Conservation (phyloP, 2,329 filamentous ascomycete genomes). For the Zymoseptoria passerinii region DNA sequence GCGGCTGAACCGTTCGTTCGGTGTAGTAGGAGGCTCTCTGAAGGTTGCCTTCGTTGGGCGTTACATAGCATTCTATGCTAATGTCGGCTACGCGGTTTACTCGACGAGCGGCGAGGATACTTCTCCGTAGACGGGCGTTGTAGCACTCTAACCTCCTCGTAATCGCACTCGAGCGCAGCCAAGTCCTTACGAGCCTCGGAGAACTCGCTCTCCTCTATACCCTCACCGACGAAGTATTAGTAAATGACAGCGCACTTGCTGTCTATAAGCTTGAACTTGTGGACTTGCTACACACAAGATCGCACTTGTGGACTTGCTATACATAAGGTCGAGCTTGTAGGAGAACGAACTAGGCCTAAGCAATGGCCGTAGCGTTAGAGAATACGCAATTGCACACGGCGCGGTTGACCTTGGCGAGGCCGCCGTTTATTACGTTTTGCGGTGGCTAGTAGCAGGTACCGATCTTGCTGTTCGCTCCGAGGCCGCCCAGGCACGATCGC, state of each 20-base stretch:
- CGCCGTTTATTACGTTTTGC: slow-evolving; percentile 90
- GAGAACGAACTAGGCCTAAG: slow-evolving; percentile 96
- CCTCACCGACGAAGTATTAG: slow-evolving; percentile 95
- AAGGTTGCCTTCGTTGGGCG: no score
- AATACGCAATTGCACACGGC: slow-evolving; percentile 94
- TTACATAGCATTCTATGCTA: no score
- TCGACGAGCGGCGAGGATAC: no score
- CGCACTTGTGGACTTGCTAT: slow-evolving; percentile 49
- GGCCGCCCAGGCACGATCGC: no score
- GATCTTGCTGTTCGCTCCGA: slow-evolving; percentile 57
- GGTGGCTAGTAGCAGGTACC: slow-evolving; percentile 99
- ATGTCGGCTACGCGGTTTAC: no score
- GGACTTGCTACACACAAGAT: no score
- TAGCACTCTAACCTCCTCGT: slow-evolving; percentile 73
- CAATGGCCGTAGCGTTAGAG: slow-evolving; percentile 96
- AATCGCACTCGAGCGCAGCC: slow-evolving; percentile 94
- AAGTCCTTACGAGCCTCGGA: slow-evolving; percentile 97
- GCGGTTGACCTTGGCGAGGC: slow-evolving; percentile 94
- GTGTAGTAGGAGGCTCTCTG: no score
- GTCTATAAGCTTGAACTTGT: no score
- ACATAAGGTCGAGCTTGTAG: slow-evolving; percentile 99
- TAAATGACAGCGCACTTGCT: slow-evolving; percentile 99
- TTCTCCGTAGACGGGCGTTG: no score
- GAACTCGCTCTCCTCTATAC: slow-evolving; percentile 99
- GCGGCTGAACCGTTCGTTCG: no score